These are phyloP conservation scores for Hyphodiscus hymeniophilus DNA, from an alignment of 495 filamentous ascomycete species.

Conservation along the genomic window DNA sequence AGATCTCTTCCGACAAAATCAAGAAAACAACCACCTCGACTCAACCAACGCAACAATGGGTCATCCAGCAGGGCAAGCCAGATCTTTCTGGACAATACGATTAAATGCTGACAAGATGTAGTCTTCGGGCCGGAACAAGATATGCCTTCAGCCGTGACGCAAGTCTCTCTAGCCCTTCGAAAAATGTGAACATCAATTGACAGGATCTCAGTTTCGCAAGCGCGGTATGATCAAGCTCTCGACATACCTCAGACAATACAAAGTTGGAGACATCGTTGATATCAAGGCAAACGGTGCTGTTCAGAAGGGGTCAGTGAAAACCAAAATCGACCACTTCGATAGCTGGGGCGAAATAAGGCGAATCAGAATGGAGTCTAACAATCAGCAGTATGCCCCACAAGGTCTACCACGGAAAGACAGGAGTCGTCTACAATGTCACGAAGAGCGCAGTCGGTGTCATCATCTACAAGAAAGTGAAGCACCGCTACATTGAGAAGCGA, in stretches of 20 bases:
- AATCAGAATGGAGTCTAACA: constrained; percentile 3
- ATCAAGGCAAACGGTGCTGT: constrained; percentile 96
- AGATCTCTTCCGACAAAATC: too few relatives aligned
- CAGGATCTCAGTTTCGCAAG: constrained; percentile 87
- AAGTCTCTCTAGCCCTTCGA: constrained; percentile 16
- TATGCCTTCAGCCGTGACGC: neutral
- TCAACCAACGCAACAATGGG: constrained; percentile 51
- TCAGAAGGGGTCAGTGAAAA: constrained; percentile 76
- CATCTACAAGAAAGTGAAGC: constrained; percentile 96
- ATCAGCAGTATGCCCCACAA: constrained; percentile 87
- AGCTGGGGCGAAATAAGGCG: neutral
- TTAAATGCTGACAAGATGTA: too few relatives aligned
- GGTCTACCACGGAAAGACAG: constrained; percentile 98
- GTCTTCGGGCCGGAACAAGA: constrained; percentile 43
- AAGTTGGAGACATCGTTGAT: constrained; percentile 95
- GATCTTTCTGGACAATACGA: too few relatives aligned
- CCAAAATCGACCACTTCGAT: neutral
- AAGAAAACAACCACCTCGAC: too few relatives aligned
- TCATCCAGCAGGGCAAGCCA: constrained; percentile 80
- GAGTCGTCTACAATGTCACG: constrained; percentile 96
- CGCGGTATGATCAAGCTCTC: constrained; percentile 83
- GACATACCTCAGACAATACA: constrained; percentile 88
- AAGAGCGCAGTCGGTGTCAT: constrained; percentile 94
- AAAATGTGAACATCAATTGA: constrained; percentile 62
- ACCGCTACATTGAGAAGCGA: constrained; percentile 99